Conservation (phyloP, 768 basidiomycete genomes). For the Xerocomus potaroensis region DNA sequence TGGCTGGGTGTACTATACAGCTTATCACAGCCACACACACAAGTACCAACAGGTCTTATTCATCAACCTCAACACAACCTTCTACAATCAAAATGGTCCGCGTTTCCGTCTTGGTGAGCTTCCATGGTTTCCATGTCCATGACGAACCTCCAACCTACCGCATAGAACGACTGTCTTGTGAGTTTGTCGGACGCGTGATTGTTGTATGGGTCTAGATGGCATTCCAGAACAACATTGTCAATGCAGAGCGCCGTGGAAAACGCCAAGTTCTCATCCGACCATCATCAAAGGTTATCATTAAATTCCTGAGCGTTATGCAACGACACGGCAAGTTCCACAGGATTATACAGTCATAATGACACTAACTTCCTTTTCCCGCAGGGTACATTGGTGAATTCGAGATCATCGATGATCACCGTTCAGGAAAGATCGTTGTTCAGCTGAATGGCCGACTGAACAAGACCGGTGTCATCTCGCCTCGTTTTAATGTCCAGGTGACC, state of each 20-base stretch:
- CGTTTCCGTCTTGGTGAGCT: conserved; percentile 70
- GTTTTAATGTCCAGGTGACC: conserved; percentile 91
- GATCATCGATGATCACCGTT: conserved; percentile 97
- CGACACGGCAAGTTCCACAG: conserved; percentile 73
- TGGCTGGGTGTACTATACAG: conserved; percentile 29
- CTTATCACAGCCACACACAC: conserved; percentile 25
- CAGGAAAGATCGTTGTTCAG: conserved; percentile 97
- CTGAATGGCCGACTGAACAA: conserved; percentile 99
- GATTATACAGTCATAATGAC: not conserved
- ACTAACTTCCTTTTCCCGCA: conserved; percentile 25
- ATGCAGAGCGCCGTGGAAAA: conserved; percentile 99
- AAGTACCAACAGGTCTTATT: no score
- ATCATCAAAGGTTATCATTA: conserved; percentile 96
- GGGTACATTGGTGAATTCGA: conserved; percentile 99
- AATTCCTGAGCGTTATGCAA: conserved; percentile 98
- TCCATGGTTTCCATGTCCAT: not conserved
- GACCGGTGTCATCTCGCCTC: conserved; percentile 99
- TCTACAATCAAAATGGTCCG: conserved; percentile 67
- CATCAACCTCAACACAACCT: no score
- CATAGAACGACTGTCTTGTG: conserved; percentile 56
- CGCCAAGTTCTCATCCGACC: conserved; percentile 98
- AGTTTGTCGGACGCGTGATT: conserved; percentile 13
- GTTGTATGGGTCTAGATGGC: conserved; percentile 1
- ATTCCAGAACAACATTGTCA: conserved; percentile 93
- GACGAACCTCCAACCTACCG: conserved; percentile 1